These are phyloP conservation scores for Blastocystis sp. DNA, from an alignment of 352 stramenopile species.

Conservation along the genomic window DNA sequence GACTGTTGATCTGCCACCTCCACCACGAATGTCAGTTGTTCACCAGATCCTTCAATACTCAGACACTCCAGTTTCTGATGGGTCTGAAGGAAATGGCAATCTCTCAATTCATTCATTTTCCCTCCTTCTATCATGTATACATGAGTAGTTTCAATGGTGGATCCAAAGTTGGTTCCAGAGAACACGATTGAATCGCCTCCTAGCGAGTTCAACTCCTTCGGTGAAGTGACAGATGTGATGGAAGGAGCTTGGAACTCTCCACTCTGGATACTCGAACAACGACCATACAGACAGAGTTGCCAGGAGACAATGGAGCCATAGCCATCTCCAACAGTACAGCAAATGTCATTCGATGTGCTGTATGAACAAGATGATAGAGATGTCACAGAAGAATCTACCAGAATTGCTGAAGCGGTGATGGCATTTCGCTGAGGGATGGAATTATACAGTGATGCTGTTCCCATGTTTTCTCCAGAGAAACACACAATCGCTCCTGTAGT, in stretches of 20 bases:
- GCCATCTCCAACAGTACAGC: background rate
- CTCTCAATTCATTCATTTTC: background rate
- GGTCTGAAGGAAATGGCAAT: background rate
- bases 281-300: background rate
- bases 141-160: background rate
- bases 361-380: background rate
- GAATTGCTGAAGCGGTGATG: background rate
- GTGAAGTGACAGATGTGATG: background rate
- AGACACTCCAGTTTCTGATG: background rate
- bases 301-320: background rate
- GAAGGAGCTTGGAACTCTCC: background rate
- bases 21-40: background rate
- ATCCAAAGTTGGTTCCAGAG: background rate
- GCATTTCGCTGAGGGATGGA: background rate
- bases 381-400: background rate
- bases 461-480: constrained; percentile 10
- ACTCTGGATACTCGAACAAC: background rate
- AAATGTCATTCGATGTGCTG: background rate
- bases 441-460: background rate
- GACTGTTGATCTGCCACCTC: background rate
- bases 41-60: background rate
- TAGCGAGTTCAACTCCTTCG: background rate
- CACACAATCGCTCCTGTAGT: background rate
- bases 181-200: background rate
- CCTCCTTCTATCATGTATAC: background rate